phyloP scores from a whole-genome alignment of 2,329 filamentous ascomycete genomes.

The Emmonsiellopsis sp. region DNA sequence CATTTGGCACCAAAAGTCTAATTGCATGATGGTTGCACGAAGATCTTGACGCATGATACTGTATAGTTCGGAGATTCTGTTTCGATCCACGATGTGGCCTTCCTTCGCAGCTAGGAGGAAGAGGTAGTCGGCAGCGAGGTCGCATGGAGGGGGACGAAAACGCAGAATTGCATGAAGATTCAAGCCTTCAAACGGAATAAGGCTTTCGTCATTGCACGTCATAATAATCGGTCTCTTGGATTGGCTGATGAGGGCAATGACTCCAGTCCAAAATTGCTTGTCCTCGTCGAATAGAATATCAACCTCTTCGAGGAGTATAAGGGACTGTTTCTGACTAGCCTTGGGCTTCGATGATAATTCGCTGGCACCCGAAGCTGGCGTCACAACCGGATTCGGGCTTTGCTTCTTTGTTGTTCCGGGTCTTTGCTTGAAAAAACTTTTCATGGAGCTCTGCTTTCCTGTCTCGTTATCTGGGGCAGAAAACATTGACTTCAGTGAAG shows the following conservation, averaged over 20 bases:
- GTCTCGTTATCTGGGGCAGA: slow-evolving; percentile 40
- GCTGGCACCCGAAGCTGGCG: slow-evolving; percentile 10
- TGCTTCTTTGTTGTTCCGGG: slow-evolving; percentile 20
- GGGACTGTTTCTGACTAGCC: slow-evolving; percentile 70
- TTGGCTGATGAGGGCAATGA: slow-evolving; percentile 66
- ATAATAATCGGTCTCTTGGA: slow-evolving; percentile 90
- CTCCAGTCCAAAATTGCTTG: slow-evolving; percentile 83
- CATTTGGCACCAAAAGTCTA: slow-evolving; percentile 97
- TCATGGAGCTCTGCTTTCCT: slow-evolving; percentile 70
- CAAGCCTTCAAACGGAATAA: slow-evolving; percentile 67
- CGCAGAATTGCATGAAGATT: slow-evolving; percentile 78
- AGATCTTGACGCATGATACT: slow-evolving; percentile 61
- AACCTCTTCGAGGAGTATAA: slow-evolving; percentile 89
- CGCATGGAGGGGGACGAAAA: slow-evolving; percentile 56
- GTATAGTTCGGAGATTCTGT: slow-evolving; percentile 62
- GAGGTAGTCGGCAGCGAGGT: slow-evolving; percentile 69
- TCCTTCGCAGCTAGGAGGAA: slow-evolving; percentile 78
- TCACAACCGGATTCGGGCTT: slow-evolving; percentile 17
- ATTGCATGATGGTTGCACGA: slow-evolving; percentile 69
- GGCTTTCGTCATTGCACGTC: slow-evolving; percentile 85
- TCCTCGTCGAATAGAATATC: slow-evolving; percentile 94
- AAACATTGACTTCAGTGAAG: slow-evolving; percentile 11
- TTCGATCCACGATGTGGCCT: slow-evolving; percentile 66
- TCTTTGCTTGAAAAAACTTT: slow-evolving; percentile 61
- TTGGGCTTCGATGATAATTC: slow-evolving; percentile 12